These are phyloP conservation scores for Fennellomyces sp. DNA, from an alignment of 371 early-diverging fungal genomes.

Conservation along the genomic window DNA sequence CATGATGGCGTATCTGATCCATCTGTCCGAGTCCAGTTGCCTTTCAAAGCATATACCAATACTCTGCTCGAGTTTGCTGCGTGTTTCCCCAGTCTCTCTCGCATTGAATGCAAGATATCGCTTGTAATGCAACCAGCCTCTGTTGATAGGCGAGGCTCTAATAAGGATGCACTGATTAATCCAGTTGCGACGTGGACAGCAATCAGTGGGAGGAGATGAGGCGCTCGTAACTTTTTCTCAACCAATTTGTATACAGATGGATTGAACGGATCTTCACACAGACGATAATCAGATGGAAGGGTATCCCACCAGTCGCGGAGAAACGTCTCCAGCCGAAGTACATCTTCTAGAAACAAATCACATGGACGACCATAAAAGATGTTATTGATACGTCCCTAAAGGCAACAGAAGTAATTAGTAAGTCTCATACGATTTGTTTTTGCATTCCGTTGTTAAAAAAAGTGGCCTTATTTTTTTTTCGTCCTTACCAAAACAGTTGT, in stretches of 20 bases:
- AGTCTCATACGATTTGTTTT: not conserved
- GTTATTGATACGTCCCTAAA: not conserved
- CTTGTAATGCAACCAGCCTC: not conserved
- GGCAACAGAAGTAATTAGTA: not conserved
- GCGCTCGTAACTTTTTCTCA: not conserved
- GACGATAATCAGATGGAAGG: not conserved
- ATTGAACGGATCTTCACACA: not conserved
- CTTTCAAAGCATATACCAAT: not conserved
- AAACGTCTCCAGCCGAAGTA: not conserved
- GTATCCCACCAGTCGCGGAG: constrained; percentile 4
- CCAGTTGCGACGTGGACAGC: not conserved
- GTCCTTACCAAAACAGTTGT: not conserved
- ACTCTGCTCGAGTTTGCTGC: not conserved
- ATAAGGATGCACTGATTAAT: not conserved
- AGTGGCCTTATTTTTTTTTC: not conserved
- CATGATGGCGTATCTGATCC: not conserved
- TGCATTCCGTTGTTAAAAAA: not conserved
- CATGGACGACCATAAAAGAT: not conserved
- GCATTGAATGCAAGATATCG: not conserved
- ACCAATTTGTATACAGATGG: not conserved
- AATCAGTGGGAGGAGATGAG: not conserved
- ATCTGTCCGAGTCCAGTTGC: not conserved
- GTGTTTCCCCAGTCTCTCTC: not conserved
- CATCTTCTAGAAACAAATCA: not conserved
- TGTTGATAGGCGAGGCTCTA: not conserved